Evolutionary conservation across 306 rosid genomes (phyloP).

Genomic region (Vicia sativa): DNA sequence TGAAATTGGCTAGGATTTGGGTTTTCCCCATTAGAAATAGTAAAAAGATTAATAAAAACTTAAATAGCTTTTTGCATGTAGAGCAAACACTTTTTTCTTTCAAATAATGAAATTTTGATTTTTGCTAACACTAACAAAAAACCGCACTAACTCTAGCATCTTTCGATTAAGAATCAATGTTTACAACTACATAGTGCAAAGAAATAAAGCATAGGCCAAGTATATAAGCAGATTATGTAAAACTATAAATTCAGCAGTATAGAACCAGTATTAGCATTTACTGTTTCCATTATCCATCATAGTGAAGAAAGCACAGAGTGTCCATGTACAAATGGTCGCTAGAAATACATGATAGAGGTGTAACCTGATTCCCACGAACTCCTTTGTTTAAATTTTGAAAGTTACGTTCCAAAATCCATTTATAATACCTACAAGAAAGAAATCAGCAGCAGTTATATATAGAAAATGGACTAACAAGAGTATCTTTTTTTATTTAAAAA

Average conservation of each 20-base stretch:
- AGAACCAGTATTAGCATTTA: slow-evolving; percentile 16
- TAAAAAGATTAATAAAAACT: neutral
- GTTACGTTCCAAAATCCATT: slow-evolving; percentile 99
- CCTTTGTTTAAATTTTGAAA: slow-evolving; percentile 98
- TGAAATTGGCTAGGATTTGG: neutral
- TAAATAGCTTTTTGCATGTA: slow-evolving; percentile 10
- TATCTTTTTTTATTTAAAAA: neutral
- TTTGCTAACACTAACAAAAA: neutral
- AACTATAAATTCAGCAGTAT: slow-evolving; percentile 4
- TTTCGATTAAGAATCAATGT: slow-evolving; percentile 8
- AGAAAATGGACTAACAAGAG: slow-evolving; percentile 33
- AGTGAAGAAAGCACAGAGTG: slow-evolving; percentile 18
- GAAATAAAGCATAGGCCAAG: slow-evolving; percentile 22
- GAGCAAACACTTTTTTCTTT: slow-evolving; percentile 10
- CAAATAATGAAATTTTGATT: neutral
- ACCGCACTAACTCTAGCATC: slow-evolving; percentile 22
- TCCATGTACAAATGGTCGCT: neutral
- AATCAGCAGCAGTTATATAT: slow-evolving; percentile 33
- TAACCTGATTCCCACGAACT: slow-evolving; percentile 99
- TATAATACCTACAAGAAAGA: slow-evolving; percentile 74
- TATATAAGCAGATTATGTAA: neutral
- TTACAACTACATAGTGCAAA: neutral
- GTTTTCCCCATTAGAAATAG: neutral
- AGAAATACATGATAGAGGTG: slow-evolving; percentile 29
- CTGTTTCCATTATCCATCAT: slow-evolving; percentile 5